A percentile compares a stretch with the other conserved stretches of the same genome.
Conservation (phyloP, 495 filamentous ascomycete genomes). For the Podospora pseudocomata region DNA sequence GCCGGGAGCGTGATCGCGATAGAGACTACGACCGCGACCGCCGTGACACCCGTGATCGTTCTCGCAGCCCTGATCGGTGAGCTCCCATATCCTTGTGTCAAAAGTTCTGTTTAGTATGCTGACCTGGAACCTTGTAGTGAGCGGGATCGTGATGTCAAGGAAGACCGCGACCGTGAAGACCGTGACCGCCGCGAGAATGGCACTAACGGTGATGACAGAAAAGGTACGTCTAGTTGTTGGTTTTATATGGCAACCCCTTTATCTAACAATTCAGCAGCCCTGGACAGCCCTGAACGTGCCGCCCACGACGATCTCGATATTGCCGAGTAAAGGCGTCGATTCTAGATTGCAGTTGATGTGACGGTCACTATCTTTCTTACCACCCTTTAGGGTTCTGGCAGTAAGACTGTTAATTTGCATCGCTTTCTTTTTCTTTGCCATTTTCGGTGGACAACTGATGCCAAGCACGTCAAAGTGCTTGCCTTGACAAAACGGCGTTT, state of each 20-base stretch:
- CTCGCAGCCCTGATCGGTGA: slow-evolving; percentile 69
- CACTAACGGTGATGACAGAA: slow-evolving; percentile 78
- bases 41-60: slow-evolving; percentile 68
- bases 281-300: slow-evolving; percentile 70
- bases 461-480: slow-evolving; percentile 18
- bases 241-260: not conserved
- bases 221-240: slow-evolving; percentile 56
- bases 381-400: slow-evolving; percentile 17
- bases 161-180: slow-evolving; percentile 56
- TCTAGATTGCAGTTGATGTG: not conserved
- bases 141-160: slow-evolving; percentile 51
- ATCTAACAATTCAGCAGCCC: slow-evolving; percentile 38
- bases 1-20: slow-evolving; percentile 74
- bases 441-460: slow-evolving; percentile 30
- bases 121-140: slow-evolving; percentile 36
- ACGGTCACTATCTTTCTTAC: not conserved
- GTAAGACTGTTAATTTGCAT: slow-evolving; percentile 29
- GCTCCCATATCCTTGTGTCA: slow-evolving; percentile 20
- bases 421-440: slow-evolving; percentile 10
- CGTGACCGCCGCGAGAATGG: slow-evolving; percentile 61
- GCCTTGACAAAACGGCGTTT: slow-evolving; percentile 12
- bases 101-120: not conserved
- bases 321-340: slow-evolving; percentile 61
- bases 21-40: slow-evolving; percentile 74
- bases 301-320: slow-evolving; percentile 96